Conservation (phyloP, 129 eudicot genomes). For the Escallonia herrerae region DNA sequence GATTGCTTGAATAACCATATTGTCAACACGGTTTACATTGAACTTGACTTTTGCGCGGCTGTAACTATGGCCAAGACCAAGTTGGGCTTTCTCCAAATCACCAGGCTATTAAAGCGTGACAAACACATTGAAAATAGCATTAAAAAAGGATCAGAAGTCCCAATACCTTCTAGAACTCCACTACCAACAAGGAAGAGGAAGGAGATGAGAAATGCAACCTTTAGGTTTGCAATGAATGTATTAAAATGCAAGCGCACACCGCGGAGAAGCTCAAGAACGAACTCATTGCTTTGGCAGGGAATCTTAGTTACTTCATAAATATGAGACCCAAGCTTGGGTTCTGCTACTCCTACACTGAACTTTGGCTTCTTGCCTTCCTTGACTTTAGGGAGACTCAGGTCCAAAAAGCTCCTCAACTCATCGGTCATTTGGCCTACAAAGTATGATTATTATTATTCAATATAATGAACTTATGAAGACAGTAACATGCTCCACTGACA, state of each 20-base stretch:
- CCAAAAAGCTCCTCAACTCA: constrained; percentile 74
- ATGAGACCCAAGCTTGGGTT: constrained; percentile 70
- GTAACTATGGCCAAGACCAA: constrained; percentile 83
- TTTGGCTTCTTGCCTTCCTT: constrained; percentile 78
- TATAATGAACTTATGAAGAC: background rate
- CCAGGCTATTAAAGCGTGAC: constrained; percentile 47
- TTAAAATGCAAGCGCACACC: constrained; percentile 83
- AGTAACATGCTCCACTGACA: background rate
- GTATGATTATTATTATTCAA: background rate
- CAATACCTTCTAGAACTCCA: background rate
- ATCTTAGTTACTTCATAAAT: constrained; percentile 65
- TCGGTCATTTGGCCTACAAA: constrained; percentile 72
- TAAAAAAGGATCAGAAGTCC: background rate
- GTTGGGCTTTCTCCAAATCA: constrained; percentile 94
- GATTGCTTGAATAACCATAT: constrained; percentile 93
- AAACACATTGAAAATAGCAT: background rate
- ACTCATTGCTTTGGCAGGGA: constrained; percentile 79
- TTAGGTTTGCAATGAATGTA: constrained; percentile 66
- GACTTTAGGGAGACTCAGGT: constrained; percentile 57
- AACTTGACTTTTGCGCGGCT: constrained; percentile 95
- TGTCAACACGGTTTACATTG: constrained; percentile 88
- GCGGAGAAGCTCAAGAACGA: constrained; percentile 76
- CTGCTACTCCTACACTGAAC: constrained; percentile 63
- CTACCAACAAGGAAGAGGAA: background rate
- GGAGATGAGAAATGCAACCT: constrained; percentile 31